Evolutionary conservation across 1,139 yeast species (phyloP), one percentile per base, ranked within the genome.

Genomic region (Kodamaea suecica): DNA sequence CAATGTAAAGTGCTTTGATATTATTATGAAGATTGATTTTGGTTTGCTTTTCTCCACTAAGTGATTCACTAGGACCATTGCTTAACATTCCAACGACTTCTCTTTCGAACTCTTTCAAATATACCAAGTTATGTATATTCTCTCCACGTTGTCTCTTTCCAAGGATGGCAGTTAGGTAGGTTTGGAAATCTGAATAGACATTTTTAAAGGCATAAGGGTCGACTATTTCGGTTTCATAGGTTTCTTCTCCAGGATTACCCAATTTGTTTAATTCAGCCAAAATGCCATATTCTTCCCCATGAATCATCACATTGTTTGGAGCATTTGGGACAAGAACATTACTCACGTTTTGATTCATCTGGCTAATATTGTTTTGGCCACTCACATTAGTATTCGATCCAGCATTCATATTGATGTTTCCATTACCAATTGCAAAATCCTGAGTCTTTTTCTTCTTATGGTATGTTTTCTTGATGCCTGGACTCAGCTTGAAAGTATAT

Each of bases 151-250:
- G 48, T 17, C 52, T 42, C 30, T 44, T 48, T 5, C 48, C 44
- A 33, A 60, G 45, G 10, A 66, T 50, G 4, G 53, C 52, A 37
- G 53, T 46, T 40, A 69, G 56, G 38, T 53, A 67, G 21, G 53
- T 57, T 37, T 63, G 65, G 48, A 57, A 69, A 42, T 66, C 66
- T 17, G 57, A 59, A 45, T 46, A 59, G 15, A 68, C 73, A 42
- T 63, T 59, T n/a, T 53, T 47, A 27, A 48, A 50, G 6, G 51
- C 48, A 44, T 59, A 65, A 2, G 71, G 71, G 44, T 65, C 59
- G 7, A 57, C 40, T 40, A 55, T 42, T 5, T 21, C 23, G 8
- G 26, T 28, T 16, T 37, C 32, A 5, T 30, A n/a, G 10, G 27
- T 27, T 17, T 42, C 43, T 23, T 45, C 49, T 8, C 42, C 46